Conservation (phyloP, 306 rosid genomes). For the Medicago ruthenica region DNA sequence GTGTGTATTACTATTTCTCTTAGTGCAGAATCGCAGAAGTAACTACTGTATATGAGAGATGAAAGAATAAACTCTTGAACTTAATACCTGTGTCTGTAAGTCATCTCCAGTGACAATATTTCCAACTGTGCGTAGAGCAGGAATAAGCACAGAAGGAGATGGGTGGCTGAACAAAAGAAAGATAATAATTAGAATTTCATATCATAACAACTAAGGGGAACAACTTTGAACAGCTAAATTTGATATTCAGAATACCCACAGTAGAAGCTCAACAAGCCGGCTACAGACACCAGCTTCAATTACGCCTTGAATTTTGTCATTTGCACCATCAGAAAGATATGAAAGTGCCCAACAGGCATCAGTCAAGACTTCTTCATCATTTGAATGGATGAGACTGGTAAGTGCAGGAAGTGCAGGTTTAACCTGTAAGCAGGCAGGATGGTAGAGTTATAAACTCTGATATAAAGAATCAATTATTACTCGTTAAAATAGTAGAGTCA, state of each 20-base stretch:
- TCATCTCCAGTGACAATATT: constrained; percentile 97
- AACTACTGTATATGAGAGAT: constrained; percentile 6
- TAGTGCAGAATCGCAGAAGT: not conserved
- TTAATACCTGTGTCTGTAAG: constrained; percentile 88
- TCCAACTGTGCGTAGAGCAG: constrained; percentile 96
- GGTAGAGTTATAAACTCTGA: not conserved
- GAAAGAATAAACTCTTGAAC: not conserved
- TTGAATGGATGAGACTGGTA: constrained; percentile 80
- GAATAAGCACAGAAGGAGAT: constrained; percentile 89
- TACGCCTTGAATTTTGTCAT: constrained; percentile 93
- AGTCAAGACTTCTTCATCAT: constrained; percentile 93
- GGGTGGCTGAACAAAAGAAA: constrained; percentile 64
- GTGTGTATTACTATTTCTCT: not conserved
- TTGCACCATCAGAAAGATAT: constrained; percentile 93
- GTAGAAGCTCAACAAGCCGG: constrained; percentile 85
- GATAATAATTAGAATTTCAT: constrained; percentile 10
- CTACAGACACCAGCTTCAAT: constrained; percentile 87
- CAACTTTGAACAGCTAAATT: not conserved
- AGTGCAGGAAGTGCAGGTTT: constrained; percentile 98
- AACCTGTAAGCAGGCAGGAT: constrained; percentile 53
- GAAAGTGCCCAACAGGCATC: constrained; percentile 99
- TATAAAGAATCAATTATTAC: not conserved
- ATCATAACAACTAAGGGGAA: not conserved
- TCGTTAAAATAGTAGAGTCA: not conserved
- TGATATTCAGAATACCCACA: constrained; percentile 57